Evolutionary conservation across 306 rosid genomes (phyloP), one percentile per base, ranked within the genome.

Genomic region (Vicia sativa): DNA sequence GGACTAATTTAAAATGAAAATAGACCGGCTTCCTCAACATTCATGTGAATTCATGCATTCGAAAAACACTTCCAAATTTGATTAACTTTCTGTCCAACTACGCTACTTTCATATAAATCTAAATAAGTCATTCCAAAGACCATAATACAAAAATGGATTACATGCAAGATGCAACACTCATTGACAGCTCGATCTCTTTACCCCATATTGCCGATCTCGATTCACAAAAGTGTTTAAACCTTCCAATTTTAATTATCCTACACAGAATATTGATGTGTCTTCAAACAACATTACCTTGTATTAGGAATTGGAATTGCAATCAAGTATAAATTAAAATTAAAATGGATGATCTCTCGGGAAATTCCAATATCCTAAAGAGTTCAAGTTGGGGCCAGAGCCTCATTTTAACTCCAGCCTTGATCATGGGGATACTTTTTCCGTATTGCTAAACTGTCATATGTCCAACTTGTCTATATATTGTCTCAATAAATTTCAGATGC

Each of bases 11-110:
- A 35, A 39, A n/a, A 31, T 37, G 21, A 56, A 59, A 44, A 38
- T 11, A 39, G 45, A 67, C 13, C 43, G 37, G 56, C 42, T 44
- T 18, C 67, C 45, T 52, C 29, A 72, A 42, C 25, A 38, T 67
- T 73, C 35, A 59, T 38, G 55, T 14, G 11, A 54, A 18, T 10
- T 67, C 50, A 26, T 55, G 53, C 42, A 55, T 34, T 43, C 25
- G 42, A 19, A 63, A 38, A 67, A 7, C 43, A 43, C 35, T 13
- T 35, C 25, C 28, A 62, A 44, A 73, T 78, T 50, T 34, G 19
- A 37, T 39, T n/a, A 71, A 61, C 38, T 49, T 49, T 44, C 67
- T 34, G 44, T 15, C 28, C 46, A 37, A 18, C 16, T 35, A 60
- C 29, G 37, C 46, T 9, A 35, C 29, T 59, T 60, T 37, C 46